Evolutionary conservation across 2,329 filamentous ascomycete genomes (phyloP).

Genomic region (Aspergillus texensis): DNA sequence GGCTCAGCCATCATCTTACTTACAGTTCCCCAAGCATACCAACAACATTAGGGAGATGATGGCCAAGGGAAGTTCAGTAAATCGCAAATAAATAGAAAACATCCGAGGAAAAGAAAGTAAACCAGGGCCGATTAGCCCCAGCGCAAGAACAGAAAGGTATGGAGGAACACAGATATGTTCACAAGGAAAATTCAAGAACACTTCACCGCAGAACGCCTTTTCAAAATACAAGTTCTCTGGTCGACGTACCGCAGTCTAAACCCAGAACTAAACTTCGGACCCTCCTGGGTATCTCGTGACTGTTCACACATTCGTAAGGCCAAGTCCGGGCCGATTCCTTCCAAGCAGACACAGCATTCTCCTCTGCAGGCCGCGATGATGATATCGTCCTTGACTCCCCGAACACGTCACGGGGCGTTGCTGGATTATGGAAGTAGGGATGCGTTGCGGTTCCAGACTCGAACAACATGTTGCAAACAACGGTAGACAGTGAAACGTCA

Average conservation of each 20-base stretch:
- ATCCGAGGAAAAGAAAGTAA: slow-evolving; percentile 14
- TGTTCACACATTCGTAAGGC: not conserved
- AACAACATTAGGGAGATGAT: slow-evolving; percentile 12
- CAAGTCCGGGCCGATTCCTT: not conserved
- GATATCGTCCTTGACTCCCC: not conserved
- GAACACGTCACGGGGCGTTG: not conserved
- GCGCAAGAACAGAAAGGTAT: slow-evolving; percentile 15
- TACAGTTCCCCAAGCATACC: slow-evolving; percentile 18
- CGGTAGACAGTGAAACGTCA: slow-evolving; percentile 7
- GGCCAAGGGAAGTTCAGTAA: slow-evolving; percentile 10
- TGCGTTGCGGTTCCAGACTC: slow-evolving; percentile 5
- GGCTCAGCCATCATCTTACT: slow-evolving; percentile 23
- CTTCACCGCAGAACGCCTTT: slow-evolving; percentile 25
- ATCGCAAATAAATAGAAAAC: slow-evolving; percentile 15
- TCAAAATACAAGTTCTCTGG: slow-evolving; percentile 19
- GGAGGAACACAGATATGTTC: slow-evolving; percentile 11
- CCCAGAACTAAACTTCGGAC: slow-evolving; percentile 4
- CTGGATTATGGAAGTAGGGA: not conserved
- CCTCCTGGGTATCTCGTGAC: slow-evolving; percentile 2
- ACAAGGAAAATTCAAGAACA: slow-evolving; percentile 16
- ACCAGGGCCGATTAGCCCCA: slow-evolving; percentile 3
- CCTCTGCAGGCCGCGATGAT: not conserved
- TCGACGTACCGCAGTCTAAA: slow-evolving; percentile 13
- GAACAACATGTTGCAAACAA: slow-evolving; percentile 3
- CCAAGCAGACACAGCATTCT: not conserved